Evolutionary conservation across 1,284 basidiomycete genomes (phyloP).

Genomic region (Chiua sp.): DNA sequence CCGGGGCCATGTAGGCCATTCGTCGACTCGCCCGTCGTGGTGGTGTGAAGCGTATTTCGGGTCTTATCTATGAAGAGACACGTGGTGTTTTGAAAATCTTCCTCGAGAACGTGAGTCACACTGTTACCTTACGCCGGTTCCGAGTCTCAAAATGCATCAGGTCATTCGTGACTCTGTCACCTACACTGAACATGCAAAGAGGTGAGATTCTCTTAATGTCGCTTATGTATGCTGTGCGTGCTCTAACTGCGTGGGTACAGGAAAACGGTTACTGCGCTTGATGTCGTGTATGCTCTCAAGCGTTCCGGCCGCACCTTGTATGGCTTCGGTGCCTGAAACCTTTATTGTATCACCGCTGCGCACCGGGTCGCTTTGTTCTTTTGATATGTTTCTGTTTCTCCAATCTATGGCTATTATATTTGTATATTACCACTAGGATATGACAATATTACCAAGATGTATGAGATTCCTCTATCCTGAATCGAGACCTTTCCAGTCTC

Average conservation of each 20-base stretch:
- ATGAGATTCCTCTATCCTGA: background rate
- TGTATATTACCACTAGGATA: slow-evolving; percentile 18
- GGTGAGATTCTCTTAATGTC: slow-evolving; percentile 36
- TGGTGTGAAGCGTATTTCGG: slow-evolving; percentile 87
- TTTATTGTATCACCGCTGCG: slow-evolving; percentile 3
- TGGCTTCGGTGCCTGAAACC: slow-evolving; percentile 73
- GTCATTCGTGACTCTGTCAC: slow-evolving; percentile 88
- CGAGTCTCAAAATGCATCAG: slow-evolving; percentile 68
- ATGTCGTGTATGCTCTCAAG: slow-evolving; percentile 87
- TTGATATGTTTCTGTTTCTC: background rate
- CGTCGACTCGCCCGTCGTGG: slow-evolving; percentile 89
- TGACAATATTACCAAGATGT: slow-evolving; percentile 7
- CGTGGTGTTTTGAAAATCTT: slow-evolving; percentile 90
- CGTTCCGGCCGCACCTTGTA: slow-evolving; percentile 82
- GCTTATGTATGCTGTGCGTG: background rate
- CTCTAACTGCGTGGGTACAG: slow-evolving; percentile 36
- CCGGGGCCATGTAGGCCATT: slow-evolving; percentile 57
- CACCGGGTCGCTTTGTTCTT: too few species aligned
- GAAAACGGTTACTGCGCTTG: slow-evolving; percentile 86
- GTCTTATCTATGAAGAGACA: slow-evolving; percentile 84
- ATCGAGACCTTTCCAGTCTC: slow-evolving; percentile 51
- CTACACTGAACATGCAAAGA: slow-evolving; percentile 91
- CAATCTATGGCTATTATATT: slow-evolving; percentile 18
- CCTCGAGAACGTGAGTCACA: slow-evolving; percentile 56
- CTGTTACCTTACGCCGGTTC: too few species aligned